These are phyloP conservation scores for Phyllosticta citribraziliensis DNA, from an alignment of 2,329 filamentous ascomycete genomes.

Conservation along the genomic window DNA sequence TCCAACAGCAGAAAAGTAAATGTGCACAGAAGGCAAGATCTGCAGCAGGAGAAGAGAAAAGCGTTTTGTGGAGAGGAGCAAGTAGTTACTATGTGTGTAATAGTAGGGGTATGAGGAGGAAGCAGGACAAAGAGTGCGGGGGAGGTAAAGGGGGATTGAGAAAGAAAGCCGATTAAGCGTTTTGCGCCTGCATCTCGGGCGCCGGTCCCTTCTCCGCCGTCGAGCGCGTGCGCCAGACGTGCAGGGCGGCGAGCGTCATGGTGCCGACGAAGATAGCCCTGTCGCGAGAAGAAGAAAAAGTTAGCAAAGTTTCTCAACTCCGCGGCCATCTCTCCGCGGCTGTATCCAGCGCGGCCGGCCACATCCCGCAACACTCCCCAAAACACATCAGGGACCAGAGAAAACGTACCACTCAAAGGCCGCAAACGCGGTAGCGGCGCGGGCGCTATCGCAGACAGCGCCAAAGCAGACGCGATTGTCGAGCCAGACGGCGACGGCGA, in stretches of 20 bases:
- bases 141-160: too few relatives aligned
- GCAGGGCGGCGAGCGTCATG: constrained; percentile 38
- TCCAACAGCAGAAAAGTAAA: too few relatives aligned
- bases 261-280: constrained; percentile 46
- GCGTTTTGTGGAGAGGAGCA: too few relatives aligned
- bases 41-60: too few relatives aligned
- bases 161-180: not conserved
- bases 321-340: not conserved
- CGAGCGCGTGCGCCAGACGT: constrained; percentile 34
- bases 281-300: constrained; percentile 13
- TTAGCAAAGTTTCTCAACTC: not conserved
- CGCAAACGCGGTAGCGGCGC: constrained; percentile 56
- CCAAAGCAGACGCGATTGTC: constrained; percentile 47
- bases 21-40: too few relatives aligned
- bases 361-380: too few relatives aligned
- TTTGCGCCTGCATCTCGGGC: constrained; percentile 30
- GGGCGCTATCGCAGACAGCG: constrained; percentile 48
- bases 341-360: too few relatives aligned
- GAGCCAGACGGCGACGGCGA: constrained; percentile 61
- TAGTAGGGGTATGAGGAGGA: too few relatives aligned
- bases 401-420: constrained; percentile 50
- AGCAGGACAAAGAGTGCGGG: too few relatives aligned
- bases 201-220: constrained; percentile 22
- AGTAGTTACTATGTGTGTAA: too few relatives aligned
- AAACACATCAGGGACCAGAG: too few relatives aligned